Percentiles rank a stretch among this genome's conserved stretches.
Conservation (phyloP, 139 green algal genomes). For the Chlamydomonas sp. region DNA sequence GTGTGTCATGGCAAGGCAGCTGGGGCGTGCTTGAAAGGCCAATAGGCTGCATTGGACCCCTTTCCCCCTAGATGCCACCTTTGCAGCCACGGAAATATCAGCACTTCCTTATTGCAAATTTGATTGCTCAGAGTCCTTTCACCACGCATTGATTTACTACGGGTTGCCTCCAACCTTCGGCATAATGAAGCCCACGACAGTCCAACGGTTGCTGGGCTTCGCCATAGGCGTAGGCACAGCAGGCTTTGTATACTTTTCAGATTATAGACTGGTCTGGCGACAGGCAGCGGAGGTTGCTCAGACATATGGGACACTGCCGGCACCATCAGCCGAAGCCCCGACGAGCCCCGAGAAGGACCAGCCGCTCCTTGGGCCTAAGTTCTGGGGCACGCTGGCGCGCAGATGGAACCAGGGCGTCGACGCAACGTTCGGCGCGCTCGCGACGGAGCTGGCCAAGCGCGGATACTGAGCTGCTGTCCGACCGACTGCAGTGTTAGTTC, state of each 20-base stretch:
- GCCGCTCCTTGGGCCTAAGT: conserved; percentile 1
- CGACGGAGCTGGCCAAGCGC: conserved; percentile 9
- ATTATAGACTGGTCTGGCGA: background rate
- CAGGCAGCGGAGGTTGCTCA: conserved; percentile 21
- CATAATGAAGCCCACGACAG: background rate
- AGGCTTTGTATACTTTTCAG: conserved; percentile 3
- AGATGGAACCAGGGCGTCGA: conserved; percentile 25
- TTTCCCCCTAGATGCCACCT: too few species aligned
- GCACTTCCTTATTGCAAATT: too few species aligned
- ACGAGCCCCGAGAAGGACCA: background rate
- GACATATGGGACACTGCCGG: background rate
- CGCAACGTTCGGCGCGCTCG: background rate
- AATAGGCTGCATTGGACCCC: too few species aligned
- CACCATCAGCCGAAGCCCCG: background rate
- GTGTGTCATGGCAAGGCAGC: too few species aligned
- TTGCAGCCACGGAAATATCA: too few species aligned
- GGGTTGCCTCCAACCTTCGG: too few species aligned
- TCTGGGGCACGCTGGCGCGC: background rate
- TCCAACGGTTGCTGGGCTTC: conserved; percentile 19
- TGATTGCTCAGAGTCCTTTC: too few species aligned
- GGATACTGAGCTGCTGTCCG: background rate
- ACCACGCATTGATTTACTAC: too few species aligned
- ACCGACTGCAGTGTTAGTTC: too few species aligned
- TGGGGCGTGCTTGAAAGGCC: too few species aligned
- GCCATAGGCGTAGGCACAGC: background rate